Evolutionary conservation across 2,329 filamentous ascomycete genomes (phyloP).

Genomic region (Colletotrichum truncatum): DNA sequence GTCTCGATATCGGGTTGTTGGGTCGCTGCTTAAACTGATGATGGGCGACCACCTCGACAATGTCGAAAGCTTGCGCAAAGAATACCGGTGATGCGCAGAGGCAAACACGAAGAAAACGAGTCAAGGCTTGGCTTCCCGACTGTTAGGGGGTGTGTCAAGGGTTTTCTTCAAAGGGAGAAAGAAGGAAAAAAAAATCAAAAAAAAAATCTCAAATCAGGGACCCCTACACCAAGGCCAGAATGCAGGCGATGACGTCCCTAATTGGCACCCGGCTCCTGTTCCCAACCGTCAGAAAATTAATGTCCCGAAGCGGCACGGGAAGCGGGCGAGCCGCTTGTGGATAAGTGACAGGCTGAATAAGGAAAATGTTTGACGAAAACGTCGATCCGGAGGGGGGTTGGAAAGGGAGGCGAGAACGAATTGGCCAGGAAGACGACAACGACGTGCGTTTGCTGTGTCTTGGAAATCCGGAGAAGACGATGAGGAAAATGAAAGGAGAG

Average conservation of each 20-base stretch:
- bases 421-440: not conserved
- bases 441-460: not conserved
- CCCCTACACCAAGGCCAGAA: not conserved
- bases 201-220: not conserved
- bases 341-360: not conserved
- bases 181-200: not conserved
- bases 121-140: conserved; percentile 1
- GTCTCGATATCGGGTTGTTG: not conserved
- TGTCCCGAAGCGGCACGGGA: conserved; percentile 19
- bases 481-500: not conserved
- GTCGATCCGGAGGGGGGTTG: conserved; percentile 17
- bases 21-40: not conserved
- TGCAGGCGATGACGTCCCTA: conserved; percentile 20
- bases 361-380: conserved; percentile 26
- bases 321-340: conserved; percentile 27
- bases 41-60: not conserved
- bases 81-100: not conserved
- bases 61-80: not conserved
- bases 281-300: conserved; percentile 21
- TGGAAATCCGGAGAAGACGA: not conserved
- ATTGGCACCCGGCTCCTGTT: conserved; percentile 17
- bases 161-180: too few species aligned
- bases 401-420: conserved; percentile 10
- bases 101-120: not conserved
- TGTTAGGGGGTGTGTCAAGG: not conserved